Conservation (phyloP, 1,284 basidiomycete genomes). For the Cutaneotrichosporon cavernicola region DNA sequence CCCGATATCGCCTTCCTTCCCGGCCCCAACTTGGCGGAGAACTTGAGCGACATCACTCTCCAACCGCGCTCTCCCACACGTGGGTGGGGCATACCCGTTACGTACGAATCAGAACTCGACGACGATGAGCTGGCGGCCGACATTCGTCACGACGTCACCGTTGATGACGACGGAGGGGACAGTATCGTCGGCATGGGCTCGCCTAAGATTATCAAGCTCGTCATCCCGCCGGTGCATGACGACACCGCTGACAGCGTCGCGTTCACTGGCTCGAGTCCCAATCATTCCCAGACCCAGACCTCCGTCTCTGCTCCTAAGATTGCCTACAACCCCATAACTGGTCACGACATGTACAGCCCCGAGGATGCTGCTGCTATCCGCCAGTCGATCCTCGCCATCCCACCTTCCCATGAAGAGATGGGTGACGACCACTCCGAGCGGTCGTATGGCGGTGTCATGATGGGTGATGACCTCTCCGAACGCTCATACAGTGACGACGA, state of each 20-base stretch:
- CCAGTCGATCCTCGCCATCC: neutral
- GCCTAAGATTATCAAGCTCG: neutral
- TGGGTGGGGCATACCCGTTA: slow-evolving; percentile 21
- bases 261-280: neutral
- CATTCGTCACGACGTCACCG: slow-evolving; percentile 1
- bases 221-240: neutral
- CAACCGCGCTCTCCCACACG: neutral
- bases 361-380: neutral
- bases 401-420: neutral
- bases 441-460: no score
- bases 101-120: slow-evolving; percentile 24
- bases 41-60: neutral
- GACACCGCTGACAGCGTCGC: neutral
- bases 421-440: neutral
- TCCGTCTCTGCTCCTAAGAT: neutral
- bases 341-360: neutral
- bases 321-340: neutral
- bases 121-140: slow-evolving; percentile 14
- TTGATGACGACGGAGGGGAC: slow-evolving; percentile 8
- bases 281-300: neutral
- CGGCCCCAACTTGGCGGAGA: slow-evolving; percentile 3
- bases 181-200: neutral
- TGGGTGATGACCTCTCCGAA: no score
- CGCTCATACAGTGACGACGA: no score
- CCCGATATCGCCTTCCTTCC: slow-evolving; percentile 6